Percentiles rank a stretch among this genome's conserved stretches.
Conservation (phyloP, 2,329 filamentous ascomycete genomes). For the Claviceps sp. region DNA sequence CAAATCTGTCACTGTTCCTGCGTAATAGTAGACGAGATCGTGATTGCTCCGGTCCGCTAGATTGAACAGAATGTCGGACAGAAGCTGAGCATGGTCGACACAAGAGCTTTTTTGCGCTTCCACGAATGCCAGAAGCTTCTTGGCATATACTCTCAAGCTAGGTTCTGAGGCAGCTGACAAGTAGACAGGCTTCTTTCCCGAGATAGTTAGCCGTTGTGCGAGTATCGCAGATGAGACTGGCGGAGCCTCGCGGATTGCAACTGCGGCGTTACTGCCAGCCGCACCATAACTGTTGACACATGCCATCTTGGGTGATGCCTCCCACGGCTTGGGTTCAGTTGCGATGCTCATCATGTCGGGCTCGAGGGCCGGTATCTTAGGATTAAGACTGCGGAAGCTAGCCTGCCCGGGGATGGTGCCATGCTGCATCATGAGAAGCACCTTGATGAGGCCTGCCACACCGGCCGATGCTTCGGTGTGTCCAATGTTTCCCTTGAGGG, state of each 20-base stretch:
- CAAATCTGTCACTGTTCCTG: conserved; percentile 4
- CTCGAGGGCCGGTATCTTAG: conserved; percentile 17
- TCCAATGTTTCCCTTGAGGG: conserved; percentile 50
- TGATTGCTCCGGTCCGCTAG: background rate
- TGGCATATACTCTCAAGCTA: background rate
- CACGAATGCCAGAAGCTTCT: background rate
- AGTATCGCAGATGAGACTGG: background rate
- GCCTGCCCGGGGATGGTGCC: conserved; percentile 17
- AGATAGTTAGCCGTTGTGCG: background rate
- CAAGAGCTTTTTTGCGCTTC: background rate
- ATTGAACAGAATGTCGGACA: background rate
- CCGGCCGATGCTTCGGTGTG: conserved; percentile 35
- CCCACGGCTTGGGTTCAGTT: conserved; percentile 13
- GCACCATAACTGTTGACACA: conserved; percentile 24
- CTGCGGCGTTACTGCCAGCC: conserved; percentile 19
- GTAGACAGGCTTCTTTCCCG: background rate
- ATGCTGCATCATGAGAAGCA: conserved; percentile 18
- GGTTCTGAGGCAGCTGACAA: background rate
- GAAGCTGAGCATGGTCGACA: background rate
- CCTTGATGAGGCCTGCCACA: conserved; percentile 18
- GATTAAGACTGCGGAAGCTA: conserved; percentile 18
- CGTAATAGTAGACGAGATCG: background rate
- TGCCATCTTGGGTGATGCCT: conserved; percentile 14
- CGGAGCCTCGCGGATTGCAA: conserved; percentile 12
- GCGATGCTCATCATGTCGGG: conserved; percentile 18